Evolutionary conservation across 805 yeast genomes (phyloP), one percentile per base, ranked within the genome.

Genomic region (Monosporozyma unispora): DNA sequence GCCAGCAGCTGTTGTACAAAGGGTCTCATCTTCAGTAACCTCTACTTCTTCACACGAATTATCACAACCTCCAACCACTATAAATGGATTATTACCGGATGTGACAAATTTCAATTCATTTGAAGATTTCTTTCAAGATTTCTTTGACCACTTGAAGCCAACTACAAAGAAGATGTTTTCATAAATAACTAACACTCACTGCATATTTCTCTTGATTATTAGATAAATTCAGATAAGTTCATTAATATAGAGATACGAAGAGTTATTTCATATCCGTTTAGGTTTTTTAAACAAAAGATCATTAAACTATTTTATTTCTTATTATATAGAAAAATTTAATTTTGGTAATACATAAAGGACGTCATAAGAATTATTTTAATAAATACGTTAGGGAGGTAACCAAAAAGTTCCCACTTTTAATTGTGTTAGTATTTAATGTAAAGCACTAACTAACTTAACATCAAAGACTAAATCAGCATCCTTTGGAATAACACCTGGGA

Each of bases 401-500:
- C n/a, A n/a, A n/a, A n/a, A n/a, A n/a, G n/a, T n/a, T n/a, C n/a
- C n/a, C n/a, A n/a, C n/a, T 31, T 6, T 12, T 6, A 31, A 31
- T 31, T 31, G 16, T 5, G 21, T 18, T 22, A 4, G 6, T 10
- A 43, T 33, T 45, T 48, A 29, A 19, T 46, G 45, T 14, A 29
- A n/a, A 25, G 53, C 50, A 45, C 47, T 45, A 25, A 66, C 63
- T 42, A 66, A 55, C 41, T 61, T 56, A 18, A 63, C 63, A 44
- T 65, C 67, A 46, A 66, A 66, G 18, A 62, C 51, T 62, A 89
- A 72, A 44, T 84, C 85, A 6, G 96, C 81, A 56, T 79, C 78
- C 7, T 87, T 82, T 9, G 96, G 96, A 62, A 84, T 84, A 48
- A 78, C 82, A 45, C 82, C 83, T 37, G 88, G 88, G 48, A 87